These are phyloP conservation scores for Uronychia binucleata DNA, from an alignment of 73 alveolate species.

Conservation along the genomic window DNA sequence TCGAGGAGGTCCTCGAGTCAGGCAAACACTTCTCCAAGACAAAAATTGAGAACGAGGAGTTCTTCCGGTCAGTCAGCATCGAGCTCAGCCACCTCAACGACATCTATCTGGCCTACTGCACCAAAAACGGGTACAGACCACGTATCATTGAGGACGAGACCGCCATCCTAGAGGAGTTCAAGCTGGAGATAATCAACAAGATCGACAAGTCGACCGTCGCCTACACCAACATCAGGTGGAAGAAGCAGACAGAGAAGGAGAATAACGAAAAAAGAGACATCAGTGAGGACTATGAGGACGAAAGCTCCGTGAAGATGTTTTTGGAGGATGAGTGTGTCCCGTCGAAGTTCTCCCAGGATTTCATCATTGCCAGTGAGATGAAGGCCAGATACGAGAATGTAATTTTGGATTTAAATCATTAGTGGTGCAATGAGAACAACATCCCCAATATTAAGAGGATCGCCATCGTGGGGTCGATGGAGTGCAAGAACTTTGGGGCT, in stretches of 20 bases:
- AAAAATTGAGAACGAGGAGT: conserved; percentile 1
- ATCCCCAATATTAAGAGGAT: conserved; percentile 1
- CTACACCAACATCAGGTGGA: conserved; percentile 1
- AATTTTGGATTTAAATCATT: too few species aligned
- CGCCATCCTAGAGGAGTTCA: background rate
- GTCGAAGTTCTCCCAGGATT: conserved; percentile 9
- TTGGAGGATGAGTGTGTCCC: conserved; percentile 13
- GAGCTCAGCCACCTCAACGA: background rate
- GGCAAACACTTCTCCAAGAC: conserved; percentile 20
- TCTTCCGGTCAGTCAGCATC: background rate
- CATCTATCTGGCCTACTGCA: background rate
- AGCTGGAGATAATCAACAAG: background rate
- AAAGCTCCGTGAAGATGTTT: background rate
- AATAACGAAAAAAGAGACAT: background rate
- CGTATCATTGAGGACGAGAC: background rate
- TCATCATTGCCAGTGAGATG: background rate
- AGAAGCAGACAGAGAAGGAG: background rate
- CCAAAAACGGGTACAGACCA: conserved; percentile 3
- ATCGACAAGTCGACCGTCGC: background rate
- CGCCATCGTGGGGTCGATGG: conserved; percentile 11
- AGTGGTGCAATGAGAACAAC: conserved; percentile 12
- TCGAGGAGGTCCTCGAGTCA: conserved; percentile 5
- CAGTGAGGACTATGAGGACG: background rate
- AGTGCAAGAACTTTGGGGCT: conserved; percentile 23
- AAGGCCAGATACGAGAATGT: conserved; percentile 2